These are phyloP conservation scores for Boechera retrofracta DNA, from an alignment of 345 rosid species.

Conservation along the genomic window DNA sequence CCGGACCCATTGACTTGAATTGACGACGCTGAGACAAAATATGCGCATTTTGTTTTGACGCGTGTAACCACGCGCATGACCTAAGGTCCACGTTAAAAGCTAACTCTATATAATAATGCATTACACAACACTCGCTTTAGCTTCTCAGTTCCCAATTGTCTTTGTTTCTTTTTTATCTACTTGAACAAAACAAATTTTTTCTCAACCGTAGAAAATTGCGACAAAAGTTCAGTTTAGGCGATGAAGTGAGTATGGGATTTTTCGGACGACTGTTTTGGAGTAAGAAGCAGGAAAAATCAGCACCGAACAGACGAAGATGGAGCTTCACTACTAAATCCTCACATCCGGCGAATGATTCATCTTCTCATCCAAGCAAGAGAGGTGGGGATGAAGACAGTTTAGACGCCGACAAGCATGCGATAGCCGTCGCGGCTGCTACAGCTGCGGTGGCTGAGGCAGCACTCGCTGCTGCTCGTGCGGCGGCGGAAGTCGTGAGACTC, in stretches of 20 bases:
- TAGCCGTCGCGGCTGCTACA: conserved; percentile 92
- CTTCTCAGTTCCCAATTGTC: conserved; percentile 24
- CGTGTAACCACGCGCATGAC: conserved; percentile 37
- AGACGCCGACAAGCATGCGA: conserved; percentile 78
- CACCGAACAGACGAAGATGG: conserved; percentile 59
- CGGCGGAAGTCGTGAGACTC: conserved; percentile 91
- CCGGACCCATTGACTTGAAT: not conserved
- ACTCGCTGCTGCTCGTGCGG: conserved; percentile 89
- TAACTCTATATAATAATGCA: conserved; percentile 23
- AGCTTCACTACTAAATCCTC: conserved; percentile 67
- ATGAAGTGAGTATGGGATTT: conserved; percentile 70
- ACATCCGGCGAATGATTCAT: conserved; percentile 40
- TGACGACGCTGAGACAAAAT: not conserved
- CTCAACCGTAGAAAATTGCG: conserved; percentile 8
- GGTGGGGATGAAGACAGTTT: conserved; percentile 40
- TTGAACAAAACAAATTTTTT: not conserved
- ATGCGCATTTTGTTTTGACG: not conserved
- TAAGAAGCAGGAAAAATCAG: conserved; percentile 45
- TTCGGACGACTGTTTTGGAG: conserved; percentile 76
- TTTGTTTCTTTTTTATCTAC: not conserved
- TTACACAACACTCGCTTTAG: conserved; percentile 15
- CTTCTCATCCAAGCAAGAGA: conserved; percentile 36
- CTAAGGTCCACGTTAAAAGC: conserved; percentile 5
- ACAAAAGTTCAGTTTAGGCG: conserved; percentile 10
- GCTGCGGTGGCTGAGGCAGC: conserved; percentile 94